A percentile compares a stretch with the other conserved stretches of the same genome.
These are phyloP conservation scores for Acer campestre DNA, from an alignment of 345 rosid genomes.

Conservation along the genomic window DNA sequence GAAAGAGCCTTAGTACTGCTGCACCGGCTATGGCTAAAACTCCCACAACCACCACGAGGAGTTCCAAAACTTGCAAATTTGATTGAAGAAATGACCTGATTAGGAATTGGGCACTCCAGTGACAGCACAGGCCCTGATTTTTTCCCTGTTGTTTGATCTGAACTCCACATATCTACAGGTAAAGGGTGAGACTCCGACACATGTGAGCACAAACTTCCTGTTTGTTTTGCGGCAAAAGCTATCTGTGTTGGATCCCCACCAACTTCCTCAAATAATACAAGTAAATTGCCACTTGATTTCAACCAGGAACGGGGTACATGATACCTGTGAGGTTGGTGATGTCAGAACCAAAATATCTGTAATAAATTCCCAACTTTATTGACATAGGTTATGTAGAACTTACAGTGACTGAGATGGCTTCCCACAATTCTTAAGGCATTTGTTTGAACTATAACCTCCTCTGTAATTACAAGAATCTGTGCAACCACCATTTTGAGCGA, in stretches of 20 bases:
- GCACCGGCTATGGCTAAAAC: constrained; percentile 69
- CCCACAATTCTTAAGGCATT: constrained; percentile 86
- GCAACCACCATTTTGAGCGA: constrained; percentile 60
- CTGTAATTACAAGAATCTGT: constrained; percentile 68
- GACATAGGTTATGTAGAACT: constrained; percentile 29
- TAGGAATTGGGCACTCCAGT: constrained; percentile 57
- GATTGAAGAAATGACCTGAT: constrained; percentile 74
- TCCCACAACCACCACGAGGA: constrained; percentile 77
- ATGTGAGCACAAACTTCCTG: constrained; percentile 54
- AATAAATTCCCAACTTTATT: background rate
- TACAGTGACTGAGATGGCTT: constrained; percentile 89
- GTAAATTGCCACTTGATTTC: constrained; percentile 63
- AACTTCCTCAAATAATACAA: constrained; percentile 81
- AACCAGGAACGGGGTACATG: constrained; percentile 95
- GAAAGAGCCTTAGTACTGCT: constrained; percentile 57
- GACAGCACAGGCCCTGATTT: constrained; percentile 47
- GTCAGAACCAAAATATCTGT: constrained; percentile 17
- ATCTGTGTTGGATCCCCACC: constrained; percentile 90
- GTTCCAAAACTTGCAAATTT: constrained; percentile 89
- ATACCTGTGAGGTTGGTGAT: constrained; percentile 49
- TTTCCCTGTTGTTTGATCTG: constrained; percentile 44
- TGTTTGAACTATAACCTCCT: constrained; percentile 64
- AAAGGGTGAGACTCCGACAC: constrained; percentile 77
- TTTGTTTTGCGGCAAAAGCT: constrained; percentile 54
- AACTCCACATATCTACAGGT: constrained; percentile 74